Base-by-base conservation (phyloP, 306 rosid species). In the Lathyrus aphaca region DNA sequence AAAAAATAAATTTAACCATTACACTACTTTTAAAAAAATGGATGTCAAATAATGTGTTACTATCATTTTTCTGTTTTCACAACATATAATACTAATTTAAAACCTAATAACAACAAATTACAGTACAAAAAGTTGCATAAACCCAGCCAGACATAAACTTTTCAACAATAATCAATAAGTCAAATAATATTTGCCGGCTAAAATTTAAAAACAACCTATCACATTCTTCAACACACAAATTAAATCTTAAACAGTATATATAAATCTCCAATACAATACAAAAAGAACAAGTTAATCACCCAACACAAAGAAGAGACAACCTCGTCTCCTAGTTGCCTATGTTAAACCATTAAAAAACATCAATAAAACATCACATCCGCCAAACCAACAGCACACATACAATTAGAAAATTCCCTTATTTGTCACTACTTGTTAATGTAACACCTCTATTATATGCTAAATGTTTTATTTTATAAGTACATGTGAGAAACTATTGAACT, bases 341-440 rank as follows among this genome's bases (percentile, higher is more conserved):
- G 71, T 12, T 10, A 62, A 39, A 18, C 55, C n/a, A 13, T 50
- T 73, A 37, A 80, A 70, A 65, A 58, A 40, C 82, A n/a, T 69
- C 25, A 77, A 89, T 73, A 77, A 84, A 85, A 86, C 95, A 86
- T 76, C 87, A 84, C 79, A 83, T 82, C 85, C 49, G 86, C 95
- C 95, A 92, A 92, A 81, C 64, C 15, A 85, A 78, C 95, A 88
- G 90, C 92, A 80, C 91, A 73, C 79, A 49, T 64, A 72, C 86
- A 67, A 73, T 80, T 80, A 78, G 79, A 87, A 87, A 82, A 86
- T 90, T 82, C 98, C 75, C 71, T 80, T 29, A 8, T n/a, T 85
- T 86, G 97, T 90, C 96, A 60, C 71, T 68, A 82, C 56, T 68
- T 11, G 13, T 3, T 4, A 53, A 53, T 53, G 39, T 35, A 35